These are phyloP conservation scores for Umbellularia californica DNA, from an alignment of 164 flowering plant genomes.

Conservation along the genomic window DNA sequence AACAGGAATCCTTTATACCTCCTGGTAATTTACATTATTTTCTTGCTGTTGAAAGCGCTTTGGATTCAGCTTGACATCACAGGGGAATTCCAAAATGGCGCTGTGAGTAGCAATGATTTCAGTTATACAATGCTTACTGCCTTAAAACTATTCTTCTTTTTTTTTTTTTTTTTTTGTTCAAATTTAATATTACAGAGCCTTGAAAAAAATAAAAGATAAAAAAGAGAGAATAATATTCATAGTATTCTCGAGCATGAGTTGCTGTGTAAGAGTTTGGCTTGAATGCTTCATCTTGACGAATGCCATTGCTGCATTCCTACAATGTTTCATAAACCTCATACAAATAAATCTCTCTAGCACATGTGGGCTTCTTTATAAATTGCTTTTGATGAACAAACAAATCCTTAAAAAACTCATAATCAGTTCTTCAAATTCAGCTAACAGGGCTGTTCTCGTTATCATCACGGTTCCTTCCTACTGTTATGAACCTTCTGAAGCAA, in stretches of 20 bases:
- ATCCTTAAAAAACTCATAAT: background rate
- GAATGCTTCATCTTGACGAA: background rate
- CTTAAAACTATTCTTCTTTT: background rate
- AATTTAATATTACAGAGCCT: too few relatives aligned
- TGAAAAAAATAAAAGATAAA: too few relatives aligned
- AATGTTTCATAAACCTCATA: background rate
- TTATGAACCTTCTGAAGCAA: conserved; percentile 43
- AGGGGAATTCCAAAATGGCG: conserved; percentile 52
- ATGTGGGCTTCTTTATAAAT: background rate
- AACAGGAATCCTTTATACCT: conserved; percentile 78
- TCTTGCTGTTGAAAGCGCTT: conserved; percentile 44
- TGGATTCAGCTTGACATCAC: conserved; percentile 69
- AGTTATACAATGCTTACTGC: background rate
- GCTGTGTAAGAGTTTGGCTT: background rate
- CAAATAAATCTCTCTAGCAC: background rate
- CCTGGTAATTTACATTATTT: conserved; percentile 37
- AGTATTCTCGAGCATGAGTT: too few relatives aligned
- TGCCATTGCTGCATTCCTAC: background rate
- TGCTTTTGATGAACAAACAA: background rate
- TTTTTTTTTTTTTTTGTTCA: background rate
- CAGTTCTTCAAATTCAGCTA: conserved; percentile 31
- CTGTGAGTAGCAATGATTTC: conserved; percentile 40
- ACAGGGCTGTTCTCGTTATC: conserved; percentile 48
- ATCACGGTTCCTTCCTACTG: conserved; percentile 46
- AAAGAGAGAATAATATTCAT: too few relatives aligned